Conservation (phyloP, 192 early-diverging fungal genomes). For the Backusella tarrabulga region DNA sequence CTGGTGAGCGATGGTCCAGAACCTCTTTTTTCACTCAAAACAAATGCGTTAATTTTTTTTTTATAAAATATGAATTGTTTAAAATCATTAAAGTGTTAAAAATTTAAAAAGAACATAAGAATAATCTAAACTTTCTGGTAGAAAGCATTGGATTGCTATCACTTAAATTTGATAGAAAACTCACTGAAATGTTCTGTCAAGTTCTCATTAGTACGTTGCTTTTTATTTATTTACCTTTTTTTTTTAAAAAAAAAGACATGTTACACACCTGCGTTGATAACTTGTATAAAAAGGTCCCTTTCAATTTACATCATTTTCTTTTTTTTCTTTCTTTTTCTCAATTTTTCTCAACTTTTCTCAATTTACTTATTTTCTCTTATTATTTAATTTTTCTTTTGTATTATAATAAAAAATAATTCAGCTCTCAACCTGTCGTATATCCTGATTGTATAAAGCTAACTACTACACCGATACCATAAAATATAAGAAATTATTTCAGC, state of each 20-base stretch:
- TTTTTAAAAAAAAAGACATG: neutral
- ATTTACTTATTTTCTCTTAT: neutral
- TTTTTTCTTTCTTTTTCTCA: neutral
- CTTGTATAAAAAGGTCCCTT: neutral
- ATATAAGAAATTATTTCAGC: neutral
- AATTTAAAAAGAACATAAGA: neutral
- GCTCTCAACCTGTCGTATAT: neutral
- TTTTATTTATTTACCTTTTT: neutral
- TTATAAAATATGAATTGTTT: neutral
- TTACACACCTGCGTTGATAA: neutral
- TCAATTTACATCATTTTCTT: slow-evolving; percentile 2
- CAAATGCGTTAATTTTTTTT: neutral
- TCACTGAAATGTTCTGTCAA: neutral
- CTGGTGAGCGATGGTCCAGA: neutral
- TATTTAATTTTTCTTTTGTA: neutral
- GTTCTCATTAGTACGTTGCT: neutral
- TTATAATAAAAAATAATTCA: neutral
- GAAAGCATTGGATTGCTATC: neutral
- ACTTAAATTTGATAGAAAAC: neutral
- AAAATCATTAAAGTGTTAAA: neutral
- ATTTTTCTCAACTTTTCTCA: neutral
- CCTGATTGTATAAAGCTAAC: neutral
- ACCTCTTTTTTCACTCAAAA: neutral
- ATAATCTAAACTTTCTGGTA: neutral
- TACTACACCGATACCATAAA: neutral